Evolutionary conservation across 768 basidiomycete genomes (phyloP).

Genomic region (Hydnomerulius pinastri): DNA sequence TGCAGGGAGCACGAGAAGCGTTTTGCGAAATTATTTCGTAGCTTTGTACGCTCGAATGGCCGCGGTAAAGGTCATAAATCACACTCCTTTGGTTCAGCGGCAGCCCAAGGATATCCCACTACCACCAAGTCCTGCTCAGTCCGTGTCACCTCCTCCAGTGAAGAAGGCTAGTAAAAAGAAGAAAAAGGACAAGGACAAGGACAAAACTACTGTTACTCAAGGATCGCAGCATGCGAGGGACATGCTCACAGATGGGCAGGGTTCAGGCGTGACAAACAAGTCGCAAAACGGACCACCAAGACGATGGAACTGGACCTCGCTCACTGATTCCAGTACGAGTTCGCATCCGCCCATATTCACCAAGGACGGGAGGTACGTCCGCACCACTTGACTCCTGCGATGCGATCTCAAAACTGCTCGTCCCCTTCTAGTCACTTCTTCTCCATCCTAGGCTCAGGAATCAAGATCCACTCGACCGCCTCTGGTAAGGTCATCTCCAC

Average conservation of each 20-base stretch:
- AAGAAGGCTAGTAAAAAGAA: conserved; percentile 30
- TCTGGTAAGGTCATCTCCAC: conserved; percentile 84
- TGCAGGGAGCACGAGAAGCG: neutral
- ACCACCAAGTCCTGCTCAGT: conserved; percentile 28
- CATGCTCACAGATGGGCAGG: conserved; percentile 8
- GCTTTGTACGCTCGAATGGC: conserved; percentile 10
- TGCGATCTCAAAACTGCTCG: conserved; percentile 13
- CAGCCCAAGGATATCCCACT: conserved; percentile 38
- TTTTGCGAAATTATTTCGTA: conserved; percentile 1
- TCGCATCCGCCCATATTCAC: conserved; percentile 78
- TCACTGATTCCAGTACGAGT: conserved; percentile 69
- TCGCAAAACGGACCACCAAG: conserved; percentile 11
- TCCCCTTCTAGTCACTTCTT: conserved; percentile 76
- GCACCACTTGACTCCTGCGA: conserved; percentile 3
- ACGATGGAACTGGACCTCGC: conserved; percentile 61
- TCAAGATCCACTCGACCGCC: conserved; percentile 82
- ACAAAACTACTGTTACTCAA: conserved; percentile 36
- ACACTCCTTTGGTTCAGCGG: conserved; percentile 28
- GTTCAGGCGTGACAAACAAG: neutral
- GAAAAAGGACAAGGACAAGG: conserved; percentile 52
- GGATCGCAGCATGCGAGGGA: conserved; percentile 20
- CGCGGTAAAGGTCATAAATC: conserved; percentile 15
- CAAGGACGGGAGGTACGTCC: conserved; percentile 77
- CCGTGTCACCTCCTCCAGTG: conserved; percentile 18
- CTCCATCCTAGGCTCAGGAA: conserved; percentile 73